Percentiles rank a stretch among this genome's conserved stretches.
These are phyloP conservation scores for Penicillium brasilianum DNA, from an alignment of 2,329 filamentous ascomycete species.

Conservation along the genomic window DNA sequence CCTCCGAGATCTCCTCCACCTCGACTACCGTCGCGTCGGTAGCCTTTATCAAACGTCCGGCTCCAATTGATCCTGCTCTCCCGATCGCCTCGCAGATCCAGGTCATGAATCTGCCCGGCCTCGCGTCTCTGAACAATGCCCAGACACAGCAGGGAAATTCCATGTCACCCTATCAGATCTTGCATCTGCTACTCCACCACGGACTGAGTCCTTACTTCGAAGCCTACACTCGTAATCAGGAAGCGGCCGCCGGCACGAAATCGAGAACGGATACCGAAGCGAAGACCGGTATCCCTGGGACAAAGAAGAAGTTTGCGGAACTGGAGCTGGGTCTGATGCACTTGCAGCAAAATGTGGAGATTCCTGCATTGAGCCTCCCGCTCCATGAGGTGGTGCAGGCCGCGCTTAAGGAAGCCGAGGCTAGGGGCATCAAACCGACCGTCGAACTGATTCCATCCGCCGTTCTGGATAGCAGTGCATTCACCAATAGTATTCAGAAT, in stretches of 20 bases:
- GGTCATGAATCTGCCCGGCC: conserved; percentile 87
- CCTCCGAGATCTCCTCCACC: conserved; percentile 76
- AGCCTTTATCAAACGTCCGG: conserved; percentile 85
- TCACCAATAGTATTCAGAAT: conserved; percentile 91
- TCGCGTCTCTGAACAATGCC: conserved; percentile 70
- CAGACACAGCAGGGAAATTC: conserved; percentile 72
- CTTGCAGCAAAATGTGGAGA: conserved; percentile 96
- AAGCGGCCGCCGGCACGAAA: conserved; percentile 67
- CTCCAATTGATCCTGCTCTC: conserved; percentile 81
- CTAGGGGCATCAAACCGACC: conserved; percentile 69
- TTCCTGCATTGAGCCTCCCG: conserved; percentile 85
- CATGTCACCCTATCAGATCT: conserved; percentile 84
- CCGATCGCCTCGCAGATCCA: conserved; percentile 88
- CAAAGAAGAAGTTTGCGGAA: conserved; percentile 95
- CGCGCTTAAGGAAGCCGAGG: conserved; percentile 77
- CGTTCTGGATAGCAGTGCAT: conserved; percentile 84
- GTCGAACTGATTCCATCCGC: conserved; percentile 78
- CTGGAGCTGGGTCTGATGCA: conserved; percentile 88
- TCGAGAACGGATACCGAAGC: conserved; percentile 83
- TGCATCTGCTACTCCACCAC: conserved; percentile 90
- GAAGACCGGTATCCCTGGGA: conserved; percentile 94
- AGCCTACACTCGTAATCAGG: conserved; percentile 85
- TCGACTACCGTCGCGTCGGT: conserved; percentile 84
- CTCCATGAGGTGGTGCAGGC: conserved; percentile 88
- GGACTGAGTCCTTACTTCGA: conserved; percentile 96